Evolutionary conservation across 768 basidiomycete genomes (phyloP), one percentile per base, ranked within the genome.

Genomic region (Ramaria rubella): DNA sequence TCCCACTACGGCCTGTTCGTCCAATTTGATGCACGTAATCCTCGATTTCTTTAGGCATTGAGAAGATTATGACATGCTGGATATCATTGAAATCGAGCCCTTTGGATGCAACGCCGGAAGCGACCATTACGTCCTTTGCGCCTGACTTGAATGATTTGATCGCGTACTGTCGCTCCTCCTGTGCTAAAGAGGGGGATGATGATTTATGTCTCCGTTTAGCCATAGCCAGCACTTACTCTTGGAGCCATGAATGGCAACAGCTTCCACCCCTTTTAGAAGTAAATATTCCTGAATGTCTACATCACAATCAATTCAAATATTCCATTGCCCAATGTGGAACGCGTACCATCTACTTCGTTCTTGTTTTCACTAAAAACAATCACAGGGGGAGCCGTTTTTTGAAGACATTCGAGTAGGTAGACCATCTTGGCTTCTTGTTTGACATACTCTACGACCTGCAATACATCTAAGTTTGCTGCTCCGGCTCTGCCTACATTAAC

Each of bases 341-440:
- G 59, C 81, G 64, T 61, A 94, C 94, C 94, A 66, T 99, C 96
- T n/a, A 99, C 96, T 69, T 99, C 96, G 67, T 99, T 98, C 78
- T 99, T 99, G 75, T 95, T 98, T 68, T 99, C 96, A 61, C 89
- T 93, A 70, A 99, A 99, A 57, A 98, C 81, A 70, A 98, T 96
- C 49, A 95, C 94, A 1, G 96, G 96, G 6, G 96, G 96, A 0
- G 96, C 87, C 0, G 96, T 99, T 75, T 98, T 99, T 68, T 98
- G 96, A 59, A 99, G 71, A 69, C 94, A 97, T 70, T 99, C 96
- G 46, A 99, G 76, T 15, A 98, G 79, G 70, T 98, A 99, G 1
- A 99, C 94, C 96, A 98, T 98, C 72, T 99, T 99, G 0, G 96
- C 96, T 72, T 98, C 96, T 68, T 96, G 94, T 72, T 99, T 99